Evolutionary conservation across 371 early-diverging fungal species (phyloP), one percentile per base, ranked within the genome.

Genomic region (Mortierella sp.): DNA sequence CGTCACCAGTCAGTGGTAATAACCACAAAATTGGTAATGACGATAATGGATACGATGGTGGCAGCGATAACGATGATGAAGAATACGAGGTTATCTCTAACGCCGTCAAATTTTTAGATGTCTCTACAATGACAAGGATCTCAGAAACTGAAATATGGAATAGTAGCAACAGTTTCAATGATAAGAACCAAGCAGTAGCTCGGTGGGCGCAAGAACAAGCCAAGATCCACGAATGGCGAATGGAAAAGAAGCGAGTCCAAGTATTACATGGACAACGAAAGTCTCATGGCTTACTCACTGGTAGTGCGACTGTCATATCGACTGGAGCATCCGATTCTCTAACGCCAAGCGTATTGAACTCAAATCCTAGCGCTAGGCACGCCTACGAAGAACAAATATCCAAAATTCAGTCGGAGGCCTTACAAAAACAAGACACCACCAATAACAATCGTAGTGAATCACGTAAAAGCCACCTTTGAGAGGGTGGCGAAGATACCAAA

Each of bases 121-220:
- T 47, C 47, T n/a, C 47, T 17, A n/a, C 60, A 1, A 3, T 26
- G 43, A 34, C 42, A 34, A n/a, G 8, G 31, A 32, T 3, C 47
- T 57, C 10, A 13, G 34, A 54, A 3, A 32, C 19, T 4, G 42
- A 60, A 22, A 9, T 15, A 3, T 43, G 23, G 17, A 34, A n/a
- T 28, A n/a, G 23, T 15, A 2, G 22, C 17, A 32, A 4, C 53
- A 32, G 13, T 45, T 28, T 22, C 34, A 64, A 31, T 26, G 34
- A 34, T 8, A 43, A 61, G 6, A 26, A 57, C 2, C 53, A 63
- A 31, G 56, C 19, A 0, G 56, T 72, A 3, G 57, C 62, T 3
- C 49, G 28, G n/a, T 72, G 72, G 72, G 72, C 68, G 2, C 35
- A 64, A 13, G 62, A 72, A 2, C 72, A 82, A 31, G 73, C 58